These are phyloP conservation scores for Yamadazyma atlantica DNA, from an alignment of 1,139 yeast genomes.

Conservation along the genomic window DNA sequence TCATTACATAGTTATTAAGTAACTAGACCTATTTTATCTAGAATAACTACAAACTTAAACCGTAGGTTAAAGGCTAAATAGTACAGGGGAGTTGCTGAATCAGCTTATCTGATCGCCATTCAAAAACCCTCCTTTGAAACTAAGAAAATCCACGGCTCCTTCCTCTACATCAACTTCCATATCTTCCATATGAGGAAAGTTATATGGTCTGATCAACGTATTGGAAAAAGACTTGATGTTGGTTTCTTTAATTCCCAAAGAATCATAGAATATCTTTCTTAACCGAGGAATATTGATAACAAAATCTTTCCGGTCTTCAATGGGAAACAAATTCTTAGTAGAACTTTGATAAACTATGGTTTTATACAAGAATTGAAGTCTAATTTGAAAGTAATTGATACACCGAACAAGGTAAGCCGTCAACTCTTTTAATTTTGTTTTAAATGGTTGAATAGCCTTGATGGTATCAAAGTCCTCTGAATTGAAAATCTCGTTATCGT, in stretches of 20 bases:
- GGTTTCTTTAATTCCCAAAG: slow-evolving; percentile 27
- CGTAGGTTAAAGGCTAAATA: too few relatives aligned
- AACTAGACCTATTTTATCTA: too few relatives aligned
- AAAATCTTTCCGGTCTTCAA: slow-evolving; percentile 28
- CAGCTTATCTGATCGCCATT: slow-evolving; percentile 12
- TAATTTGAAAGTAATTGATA: slow-evolving; percentile 25
- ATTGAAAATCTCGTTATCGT: slow-evolving; percentile 28
- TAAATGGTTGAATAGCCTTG: slow-evolving; percentile 8
- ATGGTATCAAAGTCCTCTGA: slow-evolving; percentile 18
- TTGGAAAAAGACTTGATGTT: slow-evolving; percentile 27
- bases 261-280: slow-evolving; percentile 25
- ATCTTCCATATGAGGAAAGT: slow-evolving; percentile 28
- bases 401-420: slow-evolving; percentile 35
- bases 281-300: slow-evolving; percentile 26
- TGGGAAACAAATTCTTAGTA: slow-evolving; percentile 26
- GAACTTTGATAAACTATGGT: slow-evolving; percentile 27
- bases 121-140: slow-evolving; percentile 20
- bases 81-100: too few relatives aligned
- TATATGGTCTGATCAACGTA: slow-evolving; percentile 25
- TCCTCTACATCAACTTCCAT: slow-evolving; percentile 5
- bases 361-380: slow-evolving; percentile 18
- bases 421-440: slow-evolving; percentile 23
- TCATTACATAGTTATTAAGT: too few relatives aligned
- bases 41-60: too few relatives aligned
- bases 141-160: slow-evolving; percentile 16